Evolutionary conservation across 2,329 filamentous ascomycete genomes (phyloP), one percentile per base, ranked within the genome.

Genomic region (Aureobasidium sp.): DNA sequence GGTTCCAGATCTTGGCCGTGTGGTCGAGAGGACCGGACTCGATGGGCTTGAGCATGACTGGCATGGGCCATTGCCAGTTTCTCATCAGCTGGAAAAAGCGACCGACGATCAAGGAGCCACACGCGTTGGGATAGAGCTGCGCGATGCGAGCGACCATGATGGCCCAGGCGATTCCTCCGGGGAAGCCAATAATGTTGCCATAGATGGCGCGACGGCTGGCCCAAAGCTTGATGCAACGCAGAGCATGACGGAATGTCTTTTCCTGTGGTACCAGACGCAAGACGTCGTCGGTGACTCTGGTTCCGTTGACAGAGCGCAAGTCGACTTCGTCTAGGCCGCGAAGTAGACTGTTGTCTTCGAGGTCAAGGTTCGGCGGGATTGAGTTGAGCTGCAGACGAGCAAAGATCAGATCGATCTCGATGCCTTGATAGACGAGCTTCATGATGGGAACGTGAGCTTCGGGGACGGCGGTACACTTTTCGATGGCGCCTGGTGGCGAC

Each of bases 371-470:
- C 56, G 85, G 67, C 0, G 76, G 72, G 48, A 81, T 73, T 3
- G 74, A 73, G 12, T 75, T 68, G 55, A 75, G 67, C 52, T 76
- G 73, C 37, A 81, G 68, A 37, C 73, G 75, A n/a, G 72, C 74
- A 64, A 79, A 81, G 67, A 97, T 95, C 67, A 99, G 78, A 81
- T 99, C 94, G 72, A 99, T 95, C 73, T 90, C 94, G 72, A 99
- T 95, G 55, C 87, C 90, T 57, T 83, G 86, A 68, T 95, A 90
- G 73, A 96, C 90, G 70, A 97, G 90, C 74, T 97, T 97, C 79
- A 99, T 97, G 73, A 99, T 96, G 52, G 94, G 94, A 8, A 97
- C 93, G 70, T 90, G 96, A 4, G 93, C 91, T 70, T 96, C 93
- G 52, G 87, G 87, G 41, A 99, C 94, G 0, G 88, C 85, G 2